Evolutionary conservation across 1,284 basidiomycete species (phyloP).

Genomic region (Sanghuangporus weigelae): DNA sequence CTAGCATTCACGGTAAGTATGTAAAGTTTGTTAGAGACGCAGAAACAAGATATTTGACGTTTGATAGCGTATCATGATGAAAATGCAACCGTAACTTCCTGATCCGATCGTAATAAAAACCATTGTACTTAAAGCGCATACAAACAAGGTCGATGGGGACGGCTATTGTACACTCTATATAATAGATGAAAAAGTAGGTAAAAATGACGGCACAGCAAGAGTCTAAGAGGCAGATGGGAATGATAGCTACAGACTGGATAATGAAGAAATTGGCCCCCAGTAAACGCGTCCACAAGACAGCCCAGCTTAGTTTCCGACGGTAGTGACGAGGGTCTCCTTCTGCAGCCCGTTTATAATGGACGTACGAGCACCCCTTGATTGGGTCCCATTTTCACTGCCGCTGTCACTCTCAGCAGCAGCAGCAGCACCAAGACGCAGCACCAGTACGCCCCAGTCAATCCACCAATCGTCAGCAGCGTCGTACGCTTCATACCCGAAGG

Average conservation of each 20-base stretch:
- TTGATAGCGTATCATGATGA: too few relatives aligned
- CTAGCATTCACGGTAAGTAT: too few relatives aligned
- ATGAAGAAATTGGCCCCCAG: background rate
- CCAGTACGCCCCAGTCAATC: slow-evolving; percentile 17
- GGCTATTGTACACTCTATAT: too few relatives aligned
- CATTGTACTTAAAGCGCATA: too few relatives aligned
- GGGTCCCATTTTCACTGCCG: background rate
- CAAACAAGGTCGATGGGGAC: too few relatives aligned
- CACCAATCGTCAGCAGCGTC: slow-evolving; percentile 18
- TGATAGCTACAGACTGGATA: background rate
- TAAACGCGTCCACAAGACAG: background rate
- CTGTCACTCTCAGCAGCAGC: background rate
- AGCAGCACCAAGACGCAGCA: background rate
- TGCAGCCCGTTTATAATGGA: background rate
- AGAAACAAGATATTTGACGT: too few relatives aligned
- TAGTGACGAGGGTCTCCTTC: background rate
- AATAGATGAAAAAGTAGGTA: too few relatives aligned
- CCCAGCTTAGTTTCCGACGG: background rate
- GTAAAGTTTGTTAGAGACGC: too few relatives aligned
- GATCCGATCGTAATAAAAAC: too few relatives aligned
- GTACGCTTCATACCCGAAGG: slow-evolving; percentile 17
- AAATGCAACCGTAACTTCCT: too few relatives aligned
- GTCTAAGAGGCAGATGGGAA: background rate
- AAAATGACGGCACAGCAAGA: too few relatives aligned
- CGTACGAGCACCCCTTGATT: background rate